Percentiles rank a stretch among this genome's conserved stretches.
These are phyloP conservation scores for Coniochaeta ligniaria DNA, from an alignment of 2,329 filamentous ascomycete species.

Conservation along the genomic window DNA sequence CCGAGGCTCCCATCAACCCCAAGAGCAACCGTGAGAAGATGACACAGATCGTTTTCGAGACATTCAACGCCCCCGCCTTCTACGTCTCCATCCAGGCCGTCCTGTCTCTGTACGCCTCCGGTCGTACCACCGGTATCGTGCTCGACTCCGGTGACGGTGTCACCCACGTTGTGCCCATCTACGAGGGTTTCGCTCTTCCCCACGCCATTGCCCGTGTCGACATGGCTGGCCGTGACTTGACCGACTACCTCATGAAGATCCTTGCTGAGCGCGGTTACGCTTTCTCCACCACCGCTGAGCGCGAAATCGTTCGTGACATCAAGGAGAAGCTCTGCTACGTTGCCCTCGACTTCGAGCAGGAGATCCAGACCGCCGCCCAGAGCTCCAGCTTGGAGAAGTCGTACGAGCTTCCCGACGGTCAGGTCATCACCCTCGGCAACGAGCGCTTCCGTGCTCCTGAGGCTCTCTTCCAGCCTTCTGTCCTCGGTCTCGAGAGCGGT, in stretches of 20 bases:
- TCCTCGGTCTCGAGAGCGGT: conserved; percentile 95
- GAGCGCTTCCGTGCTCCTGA: conserved; percentile 99
- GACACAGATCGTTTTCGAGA: conserved; percentile 99
- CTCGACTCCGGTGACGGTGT: conserved; percentile 99
- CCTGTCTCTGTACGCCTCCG: conserved; percentile 97
- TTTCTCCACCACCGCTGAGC: conserved; percentile 99
- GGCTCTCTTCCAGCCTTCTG: conserved; percentile 98
- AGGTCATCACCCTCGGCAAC: conserved; percentile 99
- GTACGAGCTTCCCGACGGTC: conserved; percentile 97
- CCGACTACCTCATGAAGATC: conserved; percentile 99
- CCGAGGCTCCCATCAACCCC: conserved; percentile 99
- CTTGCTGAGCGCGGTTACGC: conserved; percentile 98
- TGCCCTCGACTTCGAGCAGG: conserved; percentile 99
- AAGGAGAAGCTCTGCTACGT: conserved; percentile 99
- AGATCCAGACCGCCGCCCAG: conserved; percentile 99
- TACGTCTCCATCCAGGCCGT: conserved; percentile 99
- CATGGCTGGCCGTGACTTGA: conserved; percentile 99
- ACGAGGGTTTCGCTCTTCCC: conserved; percentile 99
- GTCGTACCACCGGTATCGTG: conserved; percentile 99
- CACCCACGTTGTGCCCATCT: conserved; percentile 99
- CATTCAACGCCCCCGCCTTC: conserved; percentile 99
- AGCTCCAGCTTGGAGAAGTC: conserved; percentile 99
- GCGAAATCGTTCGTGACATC: conserved; percentile 99
- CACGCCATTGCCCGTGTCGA: conserved; percentile 99
- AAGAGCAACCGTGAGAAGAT: conserved; percentile 99